A percentile compares a stretch with the other conserved stretches of the same genome.
These are phyloP conservation scores for Cutaneotrichosporon arboriforme DNA, from an alignment of 1,284 basidiomycete species.

Conservation along the genomic window DNA sequence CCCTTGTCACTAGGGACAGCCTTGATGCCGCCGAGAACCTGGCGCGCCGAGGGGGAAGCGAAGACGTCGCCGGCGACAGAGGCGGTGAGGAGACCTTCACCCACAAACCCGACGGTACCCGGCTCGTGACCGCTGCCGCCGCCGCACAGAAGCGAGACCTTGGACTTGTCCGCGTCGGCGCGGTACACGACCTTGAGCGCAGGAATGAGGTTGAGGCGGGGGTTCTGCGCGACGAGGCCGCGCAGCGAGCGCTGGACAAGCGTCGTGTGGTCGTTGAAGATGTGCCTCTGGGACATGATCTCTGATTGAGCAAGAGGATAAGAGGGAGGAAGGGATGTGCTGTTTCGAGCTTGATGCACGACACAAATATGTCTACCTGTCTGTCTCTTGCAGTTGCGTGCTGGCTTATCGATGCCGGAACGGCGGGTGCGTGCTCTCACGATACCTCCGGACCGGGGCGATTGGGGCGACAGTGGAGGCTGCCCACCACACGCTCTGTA, in stretches of 20 bases:
- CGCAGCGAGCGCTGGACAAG: conserved; percentile 44
- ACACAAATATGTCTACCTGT: no score
- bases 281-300: conserved; percentile 44
- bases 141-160: conserved; percentile 51
- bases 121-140: conserved; percentile 52
- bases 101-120: conserved; percentile 45
- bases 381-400: no score
- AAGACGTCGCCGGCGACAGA: conserved; percentile 53
- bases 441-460: no score
- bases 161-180: conserved; percentile 43
- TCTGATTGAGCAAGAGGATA: neutral
- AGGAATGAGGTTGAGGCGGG: conserved; percentile 44
- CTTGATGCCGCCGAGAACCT: conserved; percentile 51
- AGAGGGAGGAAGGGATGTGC: neutral
- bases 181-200: conserved; percentile 46
- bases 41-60: conserved; percentile 51
- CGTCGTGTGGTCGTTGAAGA: conserved; percentile 48
- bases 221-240: conserved; percentile 46
- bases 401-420: no score
- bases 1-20: conserved; percentile 48
- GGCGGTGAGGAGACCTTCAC: conserved; percentile 48
- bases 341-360: no score
- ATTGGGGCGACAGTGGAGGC: no score
- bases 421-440: no score
- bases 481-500: neutral